Evolutionary conservation across 257 asterid species (phyloP).

Genomic region (Solanum pennellii): DNA sequence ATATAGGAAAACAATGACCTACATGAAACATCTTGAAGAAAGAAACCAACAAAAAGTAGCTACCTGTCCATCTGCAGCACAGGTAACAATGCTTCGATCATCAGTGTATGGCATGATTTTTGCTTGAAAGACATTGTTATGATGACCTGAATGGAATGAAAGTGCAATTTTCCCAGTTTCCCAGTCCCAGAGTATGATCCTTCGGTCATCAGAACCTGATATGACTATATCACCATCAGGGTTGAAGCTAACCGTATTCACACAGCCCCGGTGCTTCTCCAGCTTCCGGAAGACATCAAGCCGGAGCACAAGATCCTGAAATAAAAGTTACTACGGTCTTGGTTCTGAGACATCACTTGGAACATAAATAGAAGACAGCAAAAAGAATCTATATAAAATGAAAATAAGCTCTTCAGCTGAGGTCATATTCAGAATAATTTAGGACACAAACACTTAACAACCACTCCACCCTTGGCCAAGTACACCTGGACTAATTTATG

Average conservation of each 20-base stretch:
- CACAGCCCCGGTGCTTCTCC: constrained; percentile 76
- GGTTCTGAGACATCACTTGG: neutral
- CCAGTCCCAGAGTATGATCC: constrained; percentile 93
- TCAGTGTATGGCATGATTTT: constrained; percentile 74
- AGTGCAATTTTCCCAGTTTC: constrained; percentile 54
- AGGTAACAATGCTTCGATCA: constrained; percentile 79
- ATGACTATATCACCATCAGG: constrained; percentile 59
- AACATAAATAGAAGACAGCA: neutral
- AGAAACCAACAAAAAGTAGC: neutral
- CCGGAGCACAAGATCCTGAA: constrained; percentile 80
- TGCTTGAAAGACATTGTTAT: constrained; percentile 83
- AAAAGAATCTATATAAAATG: neutral
- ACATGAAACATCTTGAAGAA: neutral
- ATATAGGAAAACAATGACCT: neutral
- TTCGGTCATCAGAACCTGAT: constrained; percentile 85
- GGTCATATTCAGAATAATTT: neutral
- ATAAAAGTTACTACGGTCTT: neutral
- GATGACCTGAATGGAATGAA: constrained; percentile 70
- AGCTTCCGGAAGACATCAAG: constrained; percentile 61
- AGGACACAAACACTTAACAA: neutral
- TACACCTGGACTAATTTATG: neutral
- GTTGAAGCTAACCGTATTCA: constrained; percentile 76
- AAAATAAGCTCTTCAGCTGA: neutral
- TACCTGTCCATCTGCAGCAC: constrained; percentile 99
- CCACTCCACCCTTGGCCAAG: neutral